These are phyloP conservation scores for Rutstroemia sp. DNA, from an alignment of 2,329 filamentous ascomycete species.

Conservation along the genomic window DNA sequence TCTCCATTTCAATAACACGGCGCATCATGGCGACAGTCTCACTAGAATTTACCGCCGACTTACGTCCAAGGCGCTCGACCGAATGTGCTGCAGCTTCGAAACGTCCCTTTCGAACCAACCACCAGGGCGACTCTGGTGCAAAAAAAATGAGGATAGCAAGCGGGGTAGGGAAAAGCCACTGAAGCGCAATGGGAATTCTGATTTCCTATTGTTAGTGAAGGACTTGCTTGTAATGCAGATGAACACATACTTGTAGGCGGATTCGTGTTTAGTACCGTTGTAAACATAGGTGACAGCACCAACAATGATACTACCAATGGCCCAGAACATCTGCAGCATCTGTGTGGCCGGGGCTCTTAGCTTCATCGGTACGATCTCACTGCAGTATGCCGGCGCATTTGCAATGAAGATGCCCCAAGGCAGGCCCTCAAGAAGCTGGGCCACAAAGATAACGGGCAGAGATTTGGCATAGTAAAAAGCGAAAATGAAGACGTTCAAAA, in stretches of 20 bases:
- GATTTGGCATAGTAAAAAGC: slow-evolving; percentile 38
- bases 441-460: slow-evolving; percentile 37
- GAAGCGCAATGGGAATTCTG: slow-evolving; percentile 43
- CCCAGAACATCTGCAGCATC: slow-evolving; percentile 61
- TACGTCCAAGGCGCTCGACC: slow-evolving; percentile 31
- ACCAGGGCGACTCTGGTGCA: slow-evolving; percentile 43
- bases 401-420: slow-evolving; percentile 62
- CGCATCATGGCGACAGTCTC: slow-evolving; percentile 47
- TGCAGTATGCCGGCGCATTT: slow-evolving; percentile 55
- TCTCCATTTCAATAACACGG: slow-evolving; percentile 50
- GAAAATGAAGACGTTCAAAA: slow-evolving; percentile 41
- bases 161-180: slow-evolving; percentile 46
- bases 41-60: slow-evolving; percentile 37
- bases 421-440: slow-evolving; percentile 52
- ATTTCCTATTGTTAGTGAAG: slow-evolving; percentile 29
- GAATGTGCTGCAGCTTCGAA: slow-evolving; percentile 34
- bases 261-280: slow-evolving; percentile 30
- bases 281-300: slow-evolving; percentile 48
- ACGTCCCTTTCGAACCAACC: slow-evolving; percentile 38
- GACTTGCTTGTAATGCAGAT: slow-evolving; percentile 16
- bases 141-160: slow-evolving; percentile 41
- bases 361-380: slow-evolving; percentile 52
- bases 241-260: slow-evolving; percentile 36
- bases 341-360: slow-evolving; percentile 52
- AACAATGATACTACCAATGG: slow-evolving; percentile 56